Conservation (phyloP, 1,284 basidiomycete genomes). For the Puccinia coronata region DNA sequence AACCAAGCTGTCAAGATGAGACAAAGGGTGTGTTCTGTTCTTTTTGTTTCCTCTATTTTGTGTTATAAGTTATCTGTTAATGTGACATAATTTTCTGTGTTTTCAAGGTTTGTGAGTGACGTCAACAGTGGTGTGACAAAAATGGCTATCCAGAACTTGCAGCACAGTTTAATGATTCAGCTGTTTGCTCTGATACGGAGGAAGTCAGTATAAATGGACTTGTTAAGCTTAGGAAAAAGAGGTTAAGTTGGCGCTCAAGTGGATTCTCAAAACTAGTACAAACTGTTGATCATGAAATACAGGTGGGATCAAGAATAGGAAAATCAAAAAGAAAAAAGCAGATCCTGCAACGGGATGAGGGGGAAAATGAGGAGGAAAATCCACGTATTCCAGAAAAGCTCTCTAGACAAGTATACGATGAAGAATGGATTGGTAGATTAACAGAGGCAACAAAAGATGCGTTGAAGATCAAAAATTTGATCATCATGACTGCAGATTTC, state of each 20-base stretch:
- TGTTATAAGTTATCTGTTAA: neutral
- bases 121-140: slow-evolving; percentile 34
- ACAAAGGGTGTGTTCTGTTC: neutral
- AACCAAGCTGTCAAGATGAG: neutral
- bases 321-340: slow-evolving; percentile 8
- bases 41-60: neutral
- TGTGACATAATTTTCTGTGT: neutral
- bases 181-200: slow-evolving; percentile 26
- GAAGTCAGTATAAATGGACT: neutral
- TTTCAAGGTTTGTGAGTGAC: slow-evolving; percentile 15
- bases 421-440: neutral
- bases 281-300: slow-evolving; percentile 7
- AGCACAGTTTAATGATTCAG: slow-evolving; percentile 18
- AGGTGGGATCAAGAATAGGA: slow-evolving; percentile 3
- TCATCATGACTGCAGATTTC: neutral
- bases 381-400: slow-evolving; percentile 14
- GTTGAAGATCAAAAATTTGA: slow-evolving; percentile 1
- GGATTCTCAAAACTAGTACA: slow-evolving; percentile 2
- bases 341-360: neutral
- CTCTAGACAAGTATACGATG: slow-evolving; percentile 16
- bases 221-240: slow-evolving; percentile 1
- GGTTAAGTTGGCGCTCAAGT: slow-evolving; percentile 5
- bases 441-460: neutral
- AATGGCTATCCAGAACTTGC: slow-evolving; percentile 19
- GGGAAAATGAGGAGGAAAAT: neutral